These are phyloP conservation scores for Yamadazyma atlantica DNA, from an alignment of 1,139 yeast genomes.

Conservation along the genomic window DNA sequence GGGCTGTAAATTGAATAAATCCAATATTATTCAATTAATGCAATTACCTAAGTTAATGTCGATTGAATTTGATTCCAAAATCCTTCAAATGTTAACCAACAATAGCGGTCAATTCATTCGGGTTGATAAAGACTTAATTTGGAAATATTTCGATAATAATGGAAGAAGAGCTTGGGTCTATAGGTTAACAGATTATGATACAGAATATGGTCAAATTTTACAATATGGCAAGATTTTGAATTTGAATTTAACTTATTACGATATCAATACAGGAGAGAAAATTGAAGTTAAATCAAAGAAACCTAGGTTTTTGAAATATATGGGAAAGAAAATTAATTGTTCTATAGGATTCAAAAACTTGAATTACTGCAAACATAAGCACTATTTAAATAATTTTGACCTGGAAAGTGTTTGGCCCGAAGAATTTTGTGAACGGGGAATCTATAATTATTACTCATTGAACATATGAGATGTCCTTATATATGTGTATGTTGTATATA, in stretches of 20 bases:
- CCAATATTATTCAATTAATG: slow-evolving; percentile 24
- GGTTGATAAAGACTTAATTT: slow-evolving; percentile 35
- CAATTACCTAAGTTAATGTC: slow-evolving; percentile 31
- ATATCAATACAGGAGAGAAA: slow-evolving; percentile 65
- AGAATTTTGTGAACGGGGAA: slow-evolving; percentile 64
- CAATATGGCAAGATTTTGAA: slow-evolving; percentile 17
- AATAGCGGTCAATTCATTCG: slow-evolving; percentile 34
- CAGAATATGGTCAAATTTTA: slow-evolving; percentile 32
- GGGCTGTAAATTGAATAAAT: slow-evolving; percentile 32
- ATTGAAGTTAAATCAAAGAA: slow-evolving; percentile 53
- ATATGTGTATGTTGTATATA: background rate
- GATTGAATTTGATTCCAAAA: slow-evolving; percentile 43
- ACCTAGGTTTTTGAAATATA: slow-evolving; percentile 62
- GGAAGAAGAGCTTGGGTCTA: slow-evolving; percentile 88
- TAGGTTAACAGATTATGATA: slow-evolving; percentile 41
- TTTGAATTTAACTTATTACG: slow-evolving; percentile 51
- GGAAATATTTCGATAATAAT: slow-evolving; percentile 58
- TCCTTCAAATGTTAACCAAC: slow-evolving; percentile 37
- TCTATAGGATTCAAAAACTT: slow-evolving; percentile 51
- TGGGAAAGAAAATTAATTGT: slow-evolving; percentile 61
- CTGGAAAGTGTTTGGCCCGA: slow-evolving; percentile 63
- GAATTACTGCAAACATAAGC: slow-evolving; percentile 34
- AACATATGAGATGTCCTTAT: slow-evolving; percentile 24
- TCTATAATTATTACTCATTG: slow-evolving; percentile 66
- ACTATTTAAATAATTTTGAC: slow-evolving; percentile 23